These are phyloP conservation scores for Knoxdaviesia capensis DNA, from an alignment of 2,329 filamentous ascomycete species.

Conservation along the genomic window DNA sequence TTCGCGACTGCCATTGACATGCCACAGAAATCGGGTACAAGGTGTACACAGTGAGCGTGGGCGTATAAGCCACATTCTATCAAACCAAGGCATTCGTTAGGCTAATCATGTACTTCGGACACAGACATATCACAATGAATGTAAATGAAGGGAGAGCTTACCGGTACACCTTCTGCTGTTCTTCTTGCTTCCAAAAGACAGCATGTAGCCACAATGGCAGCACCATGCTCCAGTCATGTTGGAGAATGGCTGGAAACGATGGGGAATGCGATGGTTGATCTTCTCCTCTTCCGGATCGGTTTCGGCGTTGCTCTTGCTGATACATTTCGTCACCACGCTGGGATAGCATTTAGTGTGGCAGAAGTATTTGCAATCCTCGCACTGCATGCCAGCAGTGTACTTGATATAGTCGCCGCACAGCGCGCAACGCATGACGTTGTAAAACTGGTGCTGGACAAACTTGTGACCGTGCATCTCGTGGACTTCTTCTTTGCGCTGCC, in stretches of 20 bases:
- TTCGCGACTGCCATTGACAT: constrained; percentile 98
- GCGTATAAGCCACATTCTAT: constrained; percentile 79
- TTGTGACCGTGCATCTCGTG: constrained; percentile 99
- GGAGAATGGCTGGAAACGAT: constrained; percentile 89
- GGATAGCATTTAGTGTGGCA: constrained; percentile 95
- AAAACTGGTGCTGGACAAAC: constrained; percentile 95
- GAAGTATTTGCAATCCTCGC: constrained; percentile 97
- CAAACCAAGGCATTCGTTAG: constrained; percentile 10
- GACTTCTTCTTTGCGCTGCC: constrained; percentile 93
- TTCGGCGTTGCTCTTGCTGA: constrained; percentile 97
- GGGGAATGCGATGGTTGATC: constrained; percentile 97
- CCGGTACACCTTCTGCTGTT: constrained; percentile 83
- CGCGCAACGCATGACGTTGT: constrained; percentile 99
- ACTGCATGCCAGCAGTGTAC: constrained; percentile 97
- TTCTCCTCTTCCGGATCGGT: constrained; percentile 98
- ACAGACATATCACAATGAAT: neutral
- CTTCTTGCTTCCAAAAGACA: constrained; percentile 74
- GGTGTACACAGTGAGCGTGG: constrained; percentile 77
- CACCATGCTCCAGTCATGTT: constrained; percentile 99
- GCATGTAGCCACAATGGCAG: constrained; percentile 91
- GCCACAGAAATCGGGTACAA: constrained; percentile 95
- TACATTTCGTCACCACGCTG: constrained; percentile 97
- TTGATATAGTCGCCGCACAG: constrained; percentile 97
- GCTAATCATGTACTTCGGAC: neutral
- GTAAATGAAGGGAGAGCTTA: constrained; percentile 18